Percentiles rank a stretch among this genome's conserved stretches.
Conservation (phyloP, 2,329 filamentous ascomycete genomes). For the Chaetomiaceae sp. region DNA sequence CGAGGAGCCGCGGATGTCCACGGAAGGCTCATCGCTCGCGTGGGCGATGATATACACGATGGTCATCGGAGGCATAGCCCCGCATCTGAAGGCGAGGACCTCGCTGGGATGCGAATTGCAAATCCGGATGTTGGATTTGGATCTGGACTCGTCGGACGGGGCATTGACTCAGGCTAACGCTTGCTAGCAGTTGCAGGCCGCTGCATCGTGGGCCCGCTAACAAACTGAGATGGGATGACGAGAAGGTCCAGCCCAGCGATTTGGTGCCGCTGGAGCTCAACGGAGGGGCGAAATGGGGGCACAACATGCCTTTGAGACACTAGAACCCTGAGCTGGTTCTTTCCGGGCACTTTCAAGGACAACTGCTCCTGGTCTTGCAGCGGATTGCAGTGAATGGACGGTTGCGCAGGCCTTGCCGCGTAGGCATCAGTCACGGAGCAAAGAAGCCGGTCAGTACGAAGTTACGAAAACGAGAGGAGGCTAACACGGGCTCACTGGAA, state of each 20-base stretch:
- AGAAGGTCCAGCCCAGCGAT: background rate
- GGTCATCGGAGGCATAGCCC: background rate
- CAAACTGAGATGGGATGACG: background rate
- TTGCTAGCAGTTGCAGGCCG: too few relatives aligned
- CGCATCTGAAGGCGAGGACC: background rate
- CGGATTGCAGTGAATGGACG: too few relatives aligned
- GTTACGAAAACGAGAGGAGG: background rate
- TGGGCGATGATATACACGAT: background rate
- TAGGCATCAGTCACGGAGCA: background rate
- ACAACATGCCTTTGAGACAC: too few relatives aligned
- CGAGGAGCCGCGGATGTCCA: background rate
- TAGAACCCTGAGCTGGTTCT: too few relatives aligned
- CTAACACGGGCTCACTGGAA: slow-evolving; percentile 3
- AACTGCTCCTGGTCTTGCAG: too few relatives aligned
- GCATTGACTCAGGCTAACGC: slow-evolving; percentile 1
- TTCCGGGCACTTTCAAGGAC: too few relatives aligned
- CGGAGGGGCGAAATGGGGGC: too few relatives aligned
- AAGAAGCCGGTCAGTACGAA: slow-evolving; percentile 1
- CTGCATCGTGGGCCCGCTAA: background rate
- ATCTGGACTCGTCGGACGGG: slow-evolving; percentile 1
- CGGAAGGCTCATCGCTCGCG: too few relatives aligned
- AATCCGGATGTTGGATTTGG: background rate
- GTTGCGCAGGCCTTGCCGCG: too few relatives aligned
- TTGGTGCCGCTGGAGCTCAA: too few relatives aligned
- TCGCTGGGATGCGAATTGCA: background rate